Evolutionary conservation across 345 rosid species (phyloP), one percentile per base, ranked within the genome.

Genomic region (Ceriops zippeliana): DNA sequence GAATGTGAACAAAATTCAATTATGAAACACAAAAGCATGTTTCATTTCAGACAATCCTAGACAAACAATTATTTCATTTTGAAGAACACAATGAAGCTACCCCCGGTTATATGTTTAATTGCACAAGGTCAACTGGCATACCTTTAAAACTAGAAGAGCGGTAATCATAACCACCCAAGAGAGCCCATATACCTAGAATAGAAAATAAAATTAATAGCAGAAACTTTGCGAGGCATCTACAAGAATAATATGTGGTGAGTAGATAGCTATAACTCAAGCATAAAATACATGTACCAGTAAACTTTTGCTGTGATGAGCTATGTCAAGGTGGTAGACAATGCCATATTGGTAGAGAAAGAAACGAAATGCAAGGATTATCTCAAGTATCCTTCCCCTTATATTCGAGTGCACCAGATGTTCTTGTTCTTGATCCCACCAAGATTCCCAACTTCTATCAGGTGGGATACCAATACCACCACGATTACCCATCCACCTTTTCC

Each of bases 401-500:
- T 76, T 91, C 6, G 91, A 85, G 83, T 73, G n/a, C 75, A 76
- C 88, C 66, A 91, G 85, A 73, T 95, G 99, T 65, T 86, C 96
- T 58, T 86, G 98, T 70, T 91, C 99, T 65, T 63, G 86, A 20
- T 86, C 96, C 98, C 98, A 90, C 99, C 99, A 95, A 6, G 98
- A 95, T 74, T 95, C 98, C 99, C 99, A 95, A 75, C 99, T 91
- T 70, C 75, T 83, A 4, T 86, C 84, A 6, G 71, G 58, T 3
- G 63, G 76, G 22, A 95, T 95, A 63, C 97, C 98, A 17, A 91
- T 95, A 63, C 98, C 91, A 70, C 99, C 97, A 0, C 89, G 90
- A 79, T 90, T 90, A 21, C 97, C 96, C 98, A 91, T 91, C 98
- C 99, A 91, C 65, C 97, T 70, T 76, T 90, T 95, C 99, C 99